phyloP scores from a whole-genome alignment of 1,284 basidiomycete genomes.

The Leccinum cinnamomeum region DNA sequence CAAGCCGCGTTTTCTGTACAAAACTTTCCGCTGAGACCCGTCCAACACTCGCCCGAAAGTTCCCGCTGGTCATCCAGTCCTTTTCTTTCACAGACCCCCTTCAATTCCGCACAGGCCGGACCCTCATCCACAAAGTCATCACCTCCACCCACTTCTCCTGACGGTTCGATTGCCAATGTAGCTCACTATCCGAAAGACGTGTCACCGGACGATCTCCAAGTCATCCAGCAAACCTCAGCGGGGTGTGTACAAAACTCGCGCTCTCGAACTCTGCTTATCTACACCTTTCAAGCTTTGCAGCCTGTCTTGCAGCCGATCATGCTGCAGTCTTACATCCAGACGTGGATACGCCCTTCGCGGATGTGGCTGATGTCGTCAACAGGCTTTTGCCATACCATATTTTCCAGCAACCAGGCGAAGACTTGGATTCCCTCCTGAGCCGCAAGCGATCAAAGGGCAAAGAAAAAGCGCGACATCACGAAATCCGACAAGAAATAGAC shows the following conservation, averaged over 20 bases:
- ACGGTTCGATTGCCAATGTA: constrained; percentile 14
- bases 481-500: constrained; percentile 52
- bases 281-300: constrained; percentile 47
- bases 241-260: constrained; percentile 41
- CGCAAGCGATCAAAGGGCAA: constrained; percentile 55
- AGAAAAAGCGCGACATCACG: constrained; percentile 46
- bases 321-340: constrained; percentile 59
- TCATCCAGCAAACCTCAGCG: constrained; percentile 44
- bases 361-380: constrained; percentile 58
- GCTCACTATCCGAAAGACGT: constrained; percentile 23
- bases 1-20: constrained; percentile 41
- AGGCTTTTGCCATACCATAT: constrained; percentile 76
- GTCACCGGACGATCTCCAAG: constrained; percentile 37
- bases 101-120: constrained; percentile 21
- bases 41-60: constrained; percentile 8
- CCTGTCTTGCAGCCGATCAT: constrained; percentile 62
- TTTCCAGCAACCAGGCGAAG: constrained; percentile 69
- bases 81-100: constrained; percentile 18
- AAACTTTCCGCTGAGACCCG: constrained; percentile 27
- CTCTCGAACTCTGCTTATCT: constrained; percentile 18
- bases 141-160: constrained; percentile 31
- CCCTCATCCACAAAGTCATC: constrained; percentile 1
- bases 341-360: constrained; percentile 62
- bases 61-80: constrained; percentile 7
- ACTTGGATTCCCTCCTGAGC: constrained; percentile 41